These are phyloP conservation scores for Mollisiaceae sp. DNA, from an alignment of 2,329 filamentous ascomycete genomes.

Conservation along the genomic window DNA sequence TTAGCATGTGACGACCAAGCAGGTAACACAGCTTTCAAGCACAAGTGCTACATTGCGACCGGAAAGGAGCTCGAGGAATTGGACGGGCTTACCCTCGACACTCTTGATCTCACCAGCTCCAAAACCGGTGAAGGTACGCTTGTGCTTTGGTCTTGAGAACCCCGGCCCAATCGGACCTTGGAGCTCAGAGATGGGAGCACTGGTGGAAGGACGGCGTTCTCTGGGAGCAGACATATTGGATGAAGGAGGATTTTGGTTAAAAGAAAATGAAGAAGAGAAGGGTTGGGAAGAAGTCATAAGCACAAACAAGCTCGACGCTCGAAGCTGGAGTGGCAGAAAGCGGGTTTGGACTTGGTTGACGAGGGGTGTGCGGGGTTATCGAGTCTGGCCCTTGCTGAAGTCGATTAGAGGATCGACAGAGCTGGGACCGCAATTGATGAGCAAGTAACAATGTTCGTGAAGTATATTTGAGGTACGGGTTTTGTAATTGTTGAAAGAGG, in stretches of 20 bases:
- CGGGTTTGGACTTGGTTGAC: conserved; percentile 11
- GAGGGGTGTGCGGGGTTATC: conserved; percentile 20
- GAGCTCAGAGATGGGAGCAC: conserved; percentile 85
- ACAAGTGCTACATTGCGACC: not conserved
- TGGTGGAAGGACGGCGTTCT: conserved; percentile 80
- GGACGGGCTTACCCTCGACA: conserved; percentile 72
- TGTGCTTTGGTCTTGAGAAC: conserved; percentile 90
- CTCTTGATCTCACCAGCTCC: conserved; percentile 89
- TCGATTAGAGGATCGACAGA: not conserved
- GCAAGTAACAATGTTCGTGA: not conserved
- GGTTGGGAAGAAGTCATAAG: not conserved
- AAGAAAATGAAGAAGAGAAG: conserved; percentile 13
- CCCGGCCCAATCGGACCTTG: conserved; percentile 87
- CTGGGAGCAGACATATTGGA: conserved; percentile 41
- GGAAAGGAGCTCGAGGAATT: not conserved
- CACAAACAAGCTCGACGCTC: not conserved
- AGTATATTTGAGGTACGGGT: not conserved
- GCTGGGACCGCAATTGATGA: conserved; percentile 7
- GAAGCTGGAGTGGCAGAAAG: conserved; percentile 1
- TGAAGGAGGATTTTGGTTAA: conserved; percentile 4
- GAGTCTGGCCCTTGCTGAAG: conserved; percentile 5
- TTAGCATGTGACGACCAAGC: conserved; percentile 1
- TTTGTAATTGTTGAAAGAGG: not conserved
- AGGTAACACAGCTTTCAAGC: not conserved
- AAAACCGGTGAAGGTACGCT: conserved; percentile 94